A percentile compares a stretch with the other conserved stretches of the same genome.
Evolutionary conservation across 2,329 filamentous ascomycete genomes (phyloP).

Genomic region (Thelonectria rubi): DNA sequence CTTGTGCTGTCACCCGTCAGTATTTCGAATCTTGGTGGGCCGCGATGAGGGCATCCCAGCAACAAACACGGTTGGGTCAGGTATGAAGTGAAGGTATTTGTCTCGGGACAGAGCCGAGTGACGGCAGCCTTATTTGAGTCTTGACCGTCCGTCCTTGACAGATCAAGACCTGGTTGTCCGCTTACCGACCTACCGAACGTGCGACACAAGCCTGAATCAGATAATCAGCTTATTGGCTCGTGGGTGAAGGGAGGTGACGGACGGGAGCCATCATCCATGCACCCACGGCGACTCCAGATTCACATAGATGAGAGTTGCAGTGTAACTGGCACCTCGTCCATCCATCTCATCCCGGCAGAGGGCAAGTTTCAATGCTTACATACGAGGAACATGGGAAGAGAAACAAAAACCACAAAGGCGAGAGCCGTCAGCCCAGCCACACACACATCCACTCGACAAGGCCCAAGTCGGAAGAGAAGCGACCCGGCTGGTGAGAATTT

Average conservation of each 20-base stretch:
- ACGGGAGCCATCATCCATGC: not conserved
- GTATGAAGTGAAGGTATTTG: not conserved
- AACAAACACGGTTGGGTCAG: not conserved
- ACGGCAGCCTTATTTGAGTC: slow-evolving; percentile 4
- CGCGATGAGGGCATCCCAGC: not conserved
- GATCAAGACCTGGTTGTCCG: not conserved
- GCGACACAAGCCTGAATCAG: slow-evolving; percentile 4
- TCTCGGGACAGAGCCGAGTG: slow-evolving; percentile 17
- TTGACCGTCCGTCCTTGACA: not conserved
- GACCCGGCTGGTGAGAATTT: slow-evolving; percentile 2
- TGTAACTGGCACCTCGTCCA: slow-evolving; percentile 12
- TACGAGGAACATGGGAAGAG: not conserved
- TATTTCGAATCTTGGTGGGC: slow-evolving; percentile 5
- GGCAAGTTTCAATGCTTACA: slow-evolving; percentile 13
- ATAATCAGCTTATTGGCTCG: slow-evolving; percentile 8
- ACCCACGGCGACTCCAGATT: slow-evolving; percentile 16
- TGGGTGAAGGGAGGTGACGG: not conserved
- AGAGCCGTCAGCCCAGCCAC: slow-evolving; percentile 6
- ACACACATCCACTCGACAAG: not conserved
- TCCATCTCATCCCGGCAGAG: slow-evolving; percentile 10
- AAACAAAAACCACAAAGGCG: slow-evolving; percentile 12
- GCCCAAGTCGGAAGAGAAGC: not conserved
- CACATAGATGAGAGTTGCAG: slow-evolving; percentile 21
- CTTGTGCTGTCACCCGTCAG: slow-evolving; percentile 2
- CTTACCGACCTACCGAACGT: slow-evolving; percentile 5